Evolutionary conservation across 345 rosid species (phyloP), one percentile per base, ranked within the genome.

Genomic region (Cardiospermum halicacabum): DNA sequence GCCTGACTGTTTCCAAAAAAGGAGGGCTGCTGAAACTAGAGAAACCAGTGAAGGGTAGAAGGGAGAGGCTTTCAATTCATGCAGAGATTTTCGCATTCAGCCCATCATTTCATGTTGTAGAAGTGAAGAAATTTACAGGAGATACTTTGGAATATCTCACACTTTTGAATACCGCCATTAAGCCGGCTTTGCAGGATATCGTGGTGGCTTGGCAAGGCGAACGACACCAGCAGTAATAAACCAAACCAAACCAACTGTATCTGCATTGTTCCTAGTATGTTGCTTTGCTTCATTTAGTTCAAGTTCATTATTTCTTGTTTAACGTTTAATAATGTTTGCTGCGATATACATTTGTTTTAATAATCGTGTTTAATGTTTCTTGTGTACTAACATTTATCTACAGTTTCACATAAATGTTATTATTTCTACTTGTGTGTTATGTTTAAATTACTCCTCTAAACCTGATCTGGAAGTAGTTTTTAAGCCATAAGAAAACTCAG

Each of bases 121-220:
- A 79, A 53, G 48, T 79, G 78, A 79, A 65, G 42, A 79, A 73
- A 53, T 70, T 72, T 8, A n/a, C 49, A 5, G 83, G 80, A 31
- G 76, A 76, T 62, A 76, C 66, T 3, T 15, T 73, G 54, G 83
- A 79, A 67, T 79, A 76, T 34, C 76, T 73, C 34, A 60, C 31
- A 34, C 58, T 70, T 39, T 1, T 76, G 67, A 73, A 68, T 43
- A 56, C 68, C 36, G 83, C 76, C 43, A 68, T 79, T 12, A 64
- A 62, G 54, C 83, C 80, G 9, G 80, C 80, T 7, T 64, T 79
- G n/a, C 68, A 70, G 57, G 83, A 79, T 60, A 57, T 76, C 16
- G 76, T 76, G 22, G 76, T 80, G 76, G 56, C 69, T 1, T 79
- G 83, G 83, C 80, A 76, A 58, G 80, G 77, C 3, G 77, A 79